Base-by-base conservation (phyloP, 176 grass and related monocot species). In the Zea mays region DNA sequence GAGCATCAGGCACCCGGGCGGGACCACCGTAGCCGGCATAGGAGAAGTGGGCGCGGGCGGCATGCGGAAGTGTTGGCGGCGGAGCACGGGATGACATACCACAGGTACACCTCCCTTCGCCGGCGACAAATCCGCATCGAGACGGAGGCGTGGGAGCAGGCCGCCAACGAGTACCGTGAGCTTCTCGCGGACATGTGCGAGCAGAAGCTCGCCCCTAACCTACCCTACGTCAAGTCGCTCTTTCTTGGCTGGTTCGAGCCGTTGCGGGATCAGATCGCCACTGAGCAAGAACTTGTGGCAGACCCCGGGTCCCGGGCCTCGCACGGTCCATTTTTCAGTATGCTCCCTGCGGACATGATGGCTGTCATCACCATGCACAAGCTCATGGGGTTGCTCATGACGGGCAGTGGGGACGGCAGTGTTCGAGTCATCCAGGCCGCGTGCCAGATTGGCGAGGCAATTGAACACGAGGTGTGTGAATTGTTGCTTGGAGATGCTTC, bases 281-380 rank as follows among this genome's bases (percentile, higher is more conserved):
- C 72, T 0, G 96, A 92, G 63, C 92, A 98, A 82, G 92, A 90
- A 44, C 64, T 71, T 8, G 78, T 90, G 52, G 74, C 70, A 4
- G 71, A 61, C 49, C 27, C 12, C 0, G 83, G 51, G n/a, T 34
- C 60, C 34, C 83, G 85, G 0, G 61, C 80, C 10, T 69, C 83
- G 0, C 79, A 92, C 34, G 83, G 37, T 0, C 70, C 81, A 0
- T 89, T 67, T 42, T 92, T 98, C 44, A 78, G 76, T 80, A 65
- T 76, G 56, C 88, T 98, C 10, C 95, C 91, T 0, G 89, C 95
- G 0, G 95, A 98, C 21, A 98, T 90, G 95, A 98, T 98, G 95
- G 95, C 95, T 3, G 89, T 98, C 39, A 98, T 98, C 67, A 94
- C 95, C 37, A 98, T 98, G 95, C 95, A 98, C 84, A 94, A 98